Base-by-base conservation (phyloP, 441 rosid genomes). In the Pelargonium fulgidum region DNA sequence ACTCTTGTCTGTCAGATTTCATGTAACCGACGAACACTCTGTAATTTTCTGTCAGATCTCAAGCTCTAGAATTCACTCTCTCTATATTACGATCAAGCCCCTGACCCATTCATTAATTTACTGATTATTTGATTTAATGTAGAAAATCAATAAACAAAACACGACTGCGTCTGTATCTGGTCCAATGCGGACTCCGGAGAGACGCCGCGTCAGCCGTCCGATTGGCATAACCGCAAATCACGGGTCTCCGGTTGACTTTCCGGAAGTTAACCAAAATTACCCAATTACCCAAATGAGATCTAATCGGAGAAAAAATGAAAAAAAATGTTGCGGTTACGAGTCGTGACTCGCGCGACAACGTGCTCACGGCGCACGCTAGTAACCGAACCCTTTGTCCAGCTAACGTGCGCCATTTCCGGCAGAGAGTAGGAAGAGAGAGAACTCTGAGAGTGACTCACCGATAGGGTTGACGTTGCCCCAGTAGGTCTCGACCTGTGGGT, bases 401-500 rank as follows among this genome's bases (percentile, higher is more conserved):
- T 33, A 33, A 33, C 39, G 4, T 33, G 39, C 39, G 39, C 39
- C 36, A 29, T 22, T 22, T n/a, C n/a, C n/a, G n/a, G n/a, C n/a
- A n/a, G n/a, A n/a, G n/a, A n/a, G n/a, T n/a, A n/a, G n/a, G n/a
- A n/a, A n/a, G n/a, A n/a, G n/a, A n/a, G n/a, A n/a, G n/a, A n/a
- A 22, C 24, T 22, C n/a, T n/a, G n/a, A 22, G 1, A 22, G 24
- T 22, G n/a, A 10, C 67, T 64, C 62, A 92, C 98, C 98, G 76
- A 92, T 92, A 68, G 98, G 98, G 79, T 92, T 92, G 73, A 92
- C 98, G 85, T 92, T 90, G 77, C 98, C 98, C 98, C 98, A 92
- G 81, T 92, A 92, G 44, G 98, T 92, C 86, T 92, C 98, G 64
- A 86, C 90, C 85, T 92, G 96, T 2, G 98, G 98, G 58, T 90